phyloP scores from a whole-genome alignment of 176 grass and related monocot genomes.

The Rhynchospora pubera region DNA sequence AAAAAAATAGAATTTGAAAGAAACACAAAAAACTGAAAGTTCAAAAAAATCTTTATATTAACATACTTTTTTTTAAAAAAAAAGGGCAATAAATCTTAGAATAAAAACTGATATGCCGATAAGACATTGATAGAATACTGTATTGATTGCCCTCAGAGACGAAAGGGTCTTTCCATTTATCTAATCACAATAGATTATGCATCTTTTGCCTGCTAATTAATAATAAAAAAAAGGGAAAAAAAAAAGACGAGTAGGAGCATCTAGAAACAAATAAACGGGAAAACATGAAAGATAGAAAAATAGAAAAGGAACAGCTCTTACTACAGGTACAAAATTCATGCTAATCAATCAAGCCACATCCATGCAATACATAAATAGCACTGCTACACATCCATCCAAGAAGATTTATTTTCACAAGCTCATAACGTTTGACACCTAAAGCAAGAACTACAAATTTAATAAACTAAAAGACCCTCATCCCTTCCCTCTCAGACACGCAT shows the following conservation, averaged over 20 bases:
- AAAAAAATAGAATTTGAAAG: too few relatives aligned
- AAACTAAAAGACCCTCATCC: not conserved
- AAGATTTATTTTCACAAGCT: slow-evolving; percentile 19
- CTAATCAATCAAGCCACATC: not conserved
- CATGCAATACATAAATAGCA: slow-evolving; percentile 17
- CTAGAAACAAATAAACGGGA: not conserved
- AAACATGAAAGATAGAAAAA: not conserved
- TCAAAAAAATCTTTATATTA: too few relatives aligned
- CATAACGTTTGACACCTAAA: not conserved
- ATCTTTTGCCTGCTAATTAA: not conserved
- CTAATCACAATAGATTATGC: not conserved
- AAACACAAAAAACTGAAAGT: too few relatives aligned
- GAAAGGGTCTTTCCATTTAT: not conserved
- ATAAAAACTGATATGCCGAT: too few relatives aligned
- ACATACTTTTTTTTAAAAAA: too few relatives aligned
- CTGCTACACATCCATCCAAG: slow-evolving; percentile 12
- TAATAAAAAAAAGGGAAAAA: too few relatives aligned
- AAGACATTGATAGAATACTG: not conserved
- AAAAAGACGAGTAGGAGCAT: not conserved
- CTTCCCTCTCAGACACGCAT: not conserved
- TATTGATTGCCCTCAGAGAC: not conserved
- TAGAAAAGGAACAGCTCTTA: not conserved
- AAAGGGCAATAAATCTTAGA: too few relatives aligned
- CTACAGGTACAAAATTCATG: slow-evolving; percentile 1
- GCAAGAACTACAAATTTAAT: not conserved